Percentiles rank a stretch among this genome's conserved stretches.
Evolutionary conservation across 2,329 filamentous ascomycete species (phyloP).

Genomic region (Aspergillus puulaauensis): DNA sequence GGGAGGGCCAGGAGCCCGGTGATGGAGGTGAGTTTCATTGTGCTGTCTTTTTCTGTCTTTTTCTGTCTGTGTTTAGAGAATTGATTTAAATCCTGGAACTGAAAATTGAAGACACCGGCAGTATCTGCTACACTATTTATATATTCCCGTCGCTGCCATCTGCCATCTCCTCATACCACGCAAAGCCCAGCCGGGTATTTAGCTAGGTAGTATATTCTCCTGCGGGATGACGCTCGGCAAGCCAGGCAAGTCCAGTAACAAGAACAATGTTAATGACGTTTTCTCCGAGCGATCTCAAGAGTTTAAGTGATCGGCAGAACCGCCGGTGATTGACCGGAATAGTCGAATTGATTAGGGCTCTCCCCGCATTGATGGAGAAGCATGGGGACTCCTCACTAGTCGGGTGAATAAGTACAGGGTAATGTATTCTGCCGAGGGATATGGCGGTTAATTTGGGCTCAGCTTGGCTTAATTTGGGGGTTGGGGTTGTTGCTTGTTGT

Average conservation of each 20-base stretch:
- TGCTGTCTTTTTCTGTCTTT: background rate
- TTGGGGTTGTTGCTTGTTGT: no score
- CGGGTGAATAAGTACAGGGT: background rate
- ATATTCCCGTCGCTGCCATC: background rate
- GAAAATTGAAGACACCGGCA: no score
- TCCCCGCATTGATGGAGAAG: constrained; percentile 3
- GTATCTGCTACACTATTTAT: background rate
- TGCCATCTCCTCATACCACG: background rate
- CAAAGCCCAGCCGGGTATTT: background rate
- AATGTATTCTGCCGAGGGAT: background rate
- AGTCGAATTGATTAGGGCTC: background rate
- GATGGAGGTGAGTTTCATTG: background rate
- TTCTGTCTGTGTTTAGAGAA: no score
- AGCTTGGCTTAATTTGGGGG: background rate
- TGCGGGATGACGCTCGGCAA: background rate
- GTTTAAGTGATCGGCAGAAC: constrained; percentile 1
- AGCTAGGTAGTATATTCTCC: background rate
- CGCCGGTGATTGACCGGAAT: constrained; percentile 6
- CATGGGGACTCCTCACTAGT: background rate
- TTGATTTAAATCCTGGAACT: no score
- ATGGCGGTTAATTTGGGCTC: background rate
- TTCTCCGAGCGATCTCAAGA: background rate
- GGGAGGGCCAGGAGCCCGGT: background rate
- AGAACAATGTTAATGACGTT: background rate
- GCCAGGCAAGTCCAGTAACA: no score